Conservation (phyloP, 495 filamentous ascomycete genomes). For the Penicillium canescens region DNA sequence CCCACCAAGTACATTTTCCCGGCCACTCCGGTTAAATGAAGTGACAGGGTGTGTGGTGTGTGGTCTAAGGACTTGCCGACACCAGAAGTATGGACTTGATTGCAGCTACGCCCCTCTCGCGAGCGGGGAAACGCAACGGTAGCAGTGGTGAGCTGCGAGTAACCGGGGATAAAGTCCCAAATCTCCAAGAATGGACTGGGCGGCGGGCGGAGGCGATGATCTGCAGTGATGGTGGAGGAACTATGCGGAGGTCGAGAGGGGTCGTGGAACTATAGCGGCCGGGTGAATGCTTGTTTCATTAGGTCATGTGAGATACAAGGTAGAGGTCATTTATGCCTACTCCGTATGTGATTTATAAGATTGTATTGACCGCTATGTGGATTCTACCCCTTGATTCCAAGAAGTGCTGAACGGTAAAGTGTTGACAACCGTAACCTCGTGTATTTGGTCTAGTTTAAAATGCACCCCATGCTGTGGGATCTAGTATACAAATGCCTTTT, state of each 20-base stretch:
- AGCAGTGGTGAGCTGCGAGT: constrained; percentile 15
- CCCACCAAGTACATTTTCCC: background rate
- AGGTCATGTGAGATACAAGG: too few species aligned
- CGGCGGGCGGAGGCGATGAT: constrained; percentile 20
- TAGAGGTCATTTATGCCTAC: too few species aligned
- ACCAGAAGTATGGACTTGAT: too few species aligned
- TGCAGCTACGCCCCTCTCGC: background rate
- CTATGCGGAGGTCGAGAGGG: constrained; percentile 12
- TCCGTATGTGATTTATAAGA: too few species aligned
- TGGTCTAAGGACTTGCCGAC: too few species aligned
- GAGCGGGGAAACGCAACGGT: constrained; percentile 28
- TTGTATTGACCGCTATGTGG: background rate
- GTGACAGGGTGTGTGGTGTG: background rate
- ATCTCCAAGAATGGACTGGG: constrained; percentile 5
- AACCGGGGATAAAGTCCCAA: constrained; percentile 4
- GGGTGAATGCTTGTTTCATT: background rate
- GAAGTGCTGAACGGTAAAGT: too few species aligned
- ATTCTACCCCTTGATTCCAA: background rate
- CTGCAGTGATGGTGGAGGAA: constrained; percentile 19
- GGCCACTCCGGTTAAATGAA: background rate
- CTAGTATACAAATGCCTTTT: background rate
- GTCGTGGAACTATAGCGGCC: background rate
- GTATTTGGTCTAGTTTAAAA: too few species aligned
- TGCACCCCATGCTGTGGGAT: too few species aligned
- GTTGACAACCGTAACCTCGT: too few species aligned